phyloP scores from a whole-genome alignment of 169 alveolate genomes.

The Theileria sp. region DNA sequence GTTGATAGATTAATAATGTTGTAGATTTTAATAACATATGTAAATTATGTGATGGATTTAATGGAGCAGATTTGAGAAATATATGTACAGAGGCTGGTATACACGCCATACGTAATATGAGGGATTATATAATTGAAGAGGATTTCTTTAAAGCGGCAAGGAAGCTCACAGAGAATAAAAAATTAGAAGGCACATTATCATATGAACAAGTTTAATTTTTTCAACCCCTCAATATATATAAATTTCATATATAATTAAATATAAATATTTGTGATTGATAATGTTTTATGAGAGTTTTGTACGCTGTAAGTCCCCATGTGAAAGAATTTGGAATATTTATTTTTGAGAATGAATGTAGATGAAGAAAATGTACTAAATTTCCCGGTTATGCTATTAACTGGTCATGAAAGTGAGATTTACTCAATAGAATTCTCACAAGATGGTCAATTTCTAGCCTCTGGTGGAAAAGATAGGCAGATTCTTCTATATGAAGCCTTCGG shows the following conservation, averaged over 20 bases:
- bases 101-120: conserved; percentile 95
- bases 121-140: conserved; percentile 97
- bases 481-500: conserved; percentile 79
- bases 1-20: conserved; percentile 9
- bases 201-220: conserved; percentile 83
- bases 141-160: conserved; percentile 97
- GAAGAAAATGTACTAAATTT: conserved; percentile 58
- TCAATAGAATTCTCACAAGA: conserved; percentile 79
- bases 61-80: conserved; percentile 99
- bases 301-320: background rate
- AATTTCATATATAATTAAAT: background rate
- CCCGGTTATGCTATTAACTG: conserved; percentile 77
- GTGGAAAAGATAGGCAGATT: conserved; percentile 75
- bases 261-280: background rate
- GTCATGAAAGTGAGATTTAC: conserved; percentile 82
- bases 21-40: conserved; percentile 91
- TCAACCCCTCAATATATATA: background rate
- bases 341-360: background rate
- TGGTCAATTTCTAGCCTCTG: conserved; percentile 81
- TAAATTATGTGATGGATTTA: conserved; percentile 95
- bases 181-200: conserved; percentile 93
- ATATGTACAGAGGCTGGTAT: conserved; percentile 98
- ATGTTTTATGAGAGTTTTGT: background rate
- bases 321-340: background rate
- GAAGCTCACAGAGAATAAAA: conserved; percentile 93